Conservation (phyloP, 1,284 basidiomycete species). For the Microbotryomycetes sp. region DNA sequence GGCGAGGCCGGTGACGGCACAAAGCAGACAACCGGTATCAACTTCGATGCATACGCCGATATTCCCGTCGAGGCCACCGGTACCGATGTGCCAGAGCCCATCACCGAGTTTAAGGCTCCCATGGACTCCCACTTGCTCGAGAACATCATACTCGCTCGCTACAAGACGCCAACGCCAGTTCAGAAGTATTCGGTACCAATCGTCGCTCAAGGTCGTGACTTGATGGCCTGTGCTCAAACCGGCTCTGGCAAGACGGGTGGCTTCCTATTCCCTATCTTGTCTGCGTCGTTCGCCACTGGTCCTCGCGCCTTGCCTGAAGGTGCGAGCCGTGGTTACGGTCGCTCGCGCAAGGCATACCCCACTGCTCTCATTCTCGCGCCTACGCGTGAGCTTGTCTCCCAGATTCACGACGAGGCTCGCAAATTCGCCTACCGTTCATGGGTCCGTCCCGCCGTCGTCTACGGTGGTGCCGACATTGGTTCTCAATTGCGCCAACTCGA, state of each 20-base stretch:
- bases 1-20: conserved; percentile 73
- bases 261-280: conserved; percentile 98
- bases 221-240: conserved; percentile 99
- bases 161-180: conserved; percentile 92
- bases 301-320: conserved; percentile 50
- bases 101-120: conserved; percentile 76
- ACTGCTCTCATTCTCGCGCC: conserved; percentile 94
- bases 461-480: conserved; percentile 97
- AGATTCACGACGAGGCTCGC: conserved; percentile 98
- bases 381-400: conserved; percentile 96
- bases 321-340: conserved; percentile 52
- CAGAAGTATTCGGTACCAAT: conserved; percentile 99
- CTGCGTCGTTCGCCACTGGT: conserved; percentile 80
- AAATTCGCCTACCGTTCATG: conserved; percentile 99
- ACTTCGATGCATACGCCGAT: conserved; percentile 99
- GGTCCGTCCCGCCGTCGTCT: conserved; percentile 97
- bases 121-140: conserved; percentile 89
- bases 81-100: conserved; percentile 87
- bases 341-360: conserved; percentile 84
- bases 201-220: conserved; percentile 78
- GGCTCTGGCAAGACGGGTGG: conserved; percentile 99
- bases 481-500: conserved; percentile 91
- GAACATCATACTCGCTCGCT: conserved; percentile 88
- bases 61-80: conserved; percentile 99
- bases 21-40: conserved; percentile 82